Base-by-base conservation (phyloP, 345 rosid species). In the Firmiana major region DNA sequence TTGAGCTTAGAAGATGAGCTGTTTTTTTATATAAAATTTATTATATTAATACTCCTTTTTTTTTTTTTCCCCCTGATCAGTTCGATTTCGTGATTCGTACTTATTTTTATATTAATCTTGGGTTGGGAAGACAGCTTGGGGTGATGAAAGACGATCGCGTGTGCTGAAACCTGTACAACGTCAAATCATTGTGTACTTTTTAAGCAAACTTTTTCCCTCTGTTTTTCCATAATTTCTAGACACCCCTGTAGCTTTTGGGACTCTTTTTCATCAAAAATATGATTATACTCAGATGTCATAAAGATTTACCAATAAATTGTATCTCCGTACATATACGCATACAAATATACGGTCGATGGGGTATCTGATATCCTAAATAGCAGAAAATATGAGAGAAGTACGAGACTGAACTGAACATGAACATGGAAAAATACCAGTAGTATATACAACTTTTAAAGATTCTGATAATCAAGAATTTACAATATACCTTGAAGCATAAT, bases 381-480 rank as follows among this genome's bases (percentile, higher is more conserved):
- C 62, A 22, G 15, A 9, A 21, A 1, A 9, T 31, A 31, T 31
- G 34, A 31, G 34, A 31, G 34, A 26, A 4, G 63, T 10, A 11
- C 26, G 26, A 26, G 2, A 38, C 26, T 7, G 12, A 4, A 12
- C 5, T 22, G 6, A 17, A 16, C n/a, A 53, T 53, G 36, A 26
- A 22, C 1, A 57, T 21, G 28, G 13, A 22, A 21, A 9, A 58
- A 22, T 24, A 24, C 1, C 22, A n/a, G 26, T 22, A 45, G 19
- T 45, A 15, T 69, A 55, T 55, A 69, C 43, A 43, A 48, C 71
- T 10, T n/a, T 43, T 40, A 65, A 40, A 40, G 28, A 65, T 42
- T 69, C 42, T 22, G 74, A 48, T 69, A 71, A 49, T 49, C 60
- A 71, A 71, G 60, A 71, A 51, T 24, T 68, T 26, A 46, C 73